Percentiles rank a stretch among this genome's conserved stretches.
These are phyloP conservation scores for Intubia oerlemansii DNA, from an alignment of 2,329 filamentous ascomycete species.

Conservation along the genomic window DNA sequence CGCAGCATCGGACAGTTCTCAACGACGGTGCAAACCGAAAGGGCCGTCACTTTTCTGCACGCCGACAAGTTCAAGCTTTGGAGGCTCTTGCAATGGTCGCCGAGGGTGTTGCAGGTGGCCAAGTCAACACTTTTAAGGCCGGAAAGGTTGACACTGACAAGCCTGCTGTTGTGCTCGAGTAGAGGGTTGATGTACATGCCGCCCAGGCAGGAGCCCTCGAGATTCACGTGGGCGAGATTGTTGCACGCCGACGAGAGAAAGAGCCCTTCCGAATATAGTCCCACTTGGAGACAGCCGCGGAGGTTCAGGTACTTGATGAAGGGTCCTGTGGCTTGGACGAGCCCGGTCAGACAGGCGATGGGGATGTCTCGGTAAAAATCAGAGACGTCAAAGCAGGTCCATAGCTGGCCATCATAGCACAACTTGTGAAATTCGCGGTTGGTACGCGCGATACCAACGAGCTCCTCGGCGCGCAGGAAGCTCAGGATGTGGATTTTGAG, in stretches of 20 bases:
- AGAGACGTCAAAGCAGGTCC: slow-evolving; percentile 66
- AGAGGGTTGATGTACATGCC: slow-evolving; percentile 63
- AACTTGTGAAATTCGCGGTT: slow-evolving; percentile 59
- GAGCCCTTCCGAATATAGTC: slow-evolving; percentile 58
- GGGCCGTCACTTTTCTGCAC: slow-evolving; percentile 70
- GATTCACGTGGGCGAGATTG: slow-evolving; percentile 69
- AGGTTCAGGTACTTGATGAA: slow-evolving; percentile 85
- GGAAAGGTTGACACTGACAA: slow-evolving; percentile 73
- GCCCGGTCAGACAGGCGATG: slow-evolving; percentile 60
- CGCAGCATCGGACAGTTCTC: slow-evolving; percentile 49
- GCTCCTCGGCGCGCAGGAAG: slow-evolving; percentile 57
- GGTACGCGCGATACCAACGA: slow-evolving; percentile 57
- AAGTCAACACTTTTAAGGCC: slow-evolving; percentile 66
- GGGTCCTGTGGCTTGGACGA: slow-evolving; percentile 67
- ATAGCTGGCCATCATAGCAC: slow-evolving; percentile 90
- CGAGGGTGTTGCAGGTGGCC: slow-evolving; percentile 67
- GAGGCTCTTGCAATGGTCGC: slow-evolving; percentile 59
- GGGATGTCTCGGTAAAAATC: slow-evolving; percentile 79
- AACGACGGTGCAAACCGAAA: slow-evolving; percentile 52
- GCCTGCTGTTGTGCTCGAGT: slow-evolving; percentile 47
- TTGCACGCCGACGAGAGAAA: slow-evolving; percentile 64
- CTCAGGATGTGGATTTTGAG: slow-evolving; percentile 58
- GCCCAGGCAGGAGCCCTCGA: slow-evolving; percentile 67
- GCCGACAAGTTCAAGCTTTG: slow-evolving; percentile 78
- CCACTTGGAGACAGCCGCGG: slow-evolving; percentile 72